These are phyloP conservation scores for Botrytis sinoallii DNA, from an alignment of 2,329 filamentous ascomycete genomes.

Conservation along the genomic window DNA sequence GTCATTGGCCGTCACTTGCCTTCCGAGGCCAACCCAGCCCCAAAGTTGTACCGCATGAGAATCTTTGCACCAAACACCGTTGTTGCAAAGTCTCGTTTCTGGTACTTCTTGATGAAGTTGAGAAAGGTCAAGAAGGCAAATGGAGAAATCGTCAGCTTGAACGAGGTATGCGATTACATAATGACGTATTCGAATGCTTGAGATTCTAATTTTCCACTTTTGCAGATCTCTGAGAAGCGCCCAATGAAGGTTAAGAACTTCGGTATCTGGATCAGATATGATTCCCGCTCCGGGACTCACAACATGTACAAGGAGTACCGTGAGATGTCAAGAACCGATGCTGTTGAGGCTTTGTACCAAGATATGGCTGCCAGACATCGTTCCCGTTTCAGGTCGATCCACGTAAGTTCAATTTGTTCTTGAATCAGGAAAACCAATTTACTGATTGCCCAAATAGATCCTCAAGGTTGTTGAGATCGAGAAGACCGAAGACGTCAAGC, in stretches of 20 bases:
- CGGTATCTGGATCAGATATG: constrained; percentile 99
- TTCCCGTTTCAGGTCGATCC: constrained; percentile 95
- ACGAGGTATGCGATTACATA: constrained; percentile 66
- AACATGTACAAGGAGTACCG: constrained; percentile 99
- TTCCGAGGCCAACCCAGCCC: constrained; percentile 93
- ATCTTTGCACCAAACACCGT: constrained; percentile 98
- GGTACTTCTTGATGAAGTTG: constrained; percentile 99
- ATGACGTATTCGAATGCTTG: not conserved
- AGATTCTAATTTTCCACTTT: constrained; percentile 24
- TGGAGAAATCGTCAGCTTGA: constrained; percentile 97
- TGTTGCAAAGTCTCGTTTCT: constrained; percentile 99
- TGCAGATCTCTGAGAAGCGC: constrained; percentile 95
- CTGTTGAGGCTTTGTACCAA: constrained; percentile 96
- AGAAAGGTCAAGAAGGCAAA: constrained; percentile 99
- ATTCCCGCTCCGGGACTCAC: constrained; percentile 99
- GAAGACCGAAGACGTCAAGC: constrained; percentile 91
- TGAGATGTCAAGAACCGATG: constrained; percentile 93
- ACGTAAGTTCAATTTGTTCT: constrained; percentile 63
- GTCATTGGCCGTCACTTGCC: constrained; percentile 99
- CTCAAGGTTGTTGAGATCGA: constrained; percentile 97
- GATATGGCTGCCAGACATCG: constrained; percentile 99
- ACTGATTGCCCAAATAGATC: constrained; percentile 57
- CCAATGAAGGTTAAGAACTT: constrained; percentile 99
- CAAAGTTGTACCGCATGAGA: constrained; percentile 99
- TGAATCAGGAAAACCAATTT: constrained; percentile 12